Conservation (phyloP, 805 yeast species). For the Saccharomycodes ludwigii region DNA sequence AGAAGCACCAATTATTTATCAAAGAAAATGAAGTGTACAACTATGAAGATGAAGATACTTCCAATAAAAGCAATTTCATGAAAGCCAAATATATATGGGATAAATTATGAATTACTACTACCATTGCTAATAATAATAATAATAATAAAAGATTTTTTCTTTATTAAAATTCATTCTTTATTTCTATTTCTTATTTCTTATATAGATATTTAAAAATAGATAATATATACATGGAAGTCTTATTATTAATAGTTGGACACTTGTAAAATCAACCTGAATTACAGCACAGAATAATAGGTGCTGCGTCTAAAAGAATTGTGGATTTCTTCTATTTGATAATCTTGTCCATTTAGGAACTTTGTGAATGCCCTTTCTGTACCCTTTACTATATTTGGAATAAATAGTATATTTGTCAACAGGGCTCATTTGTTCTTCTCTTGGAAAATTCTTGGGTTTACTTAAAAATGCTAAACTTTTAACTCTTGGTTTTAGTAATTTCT, state of each 20-base stretch:
- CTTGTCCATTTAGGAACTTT: conserved; percentile 88
- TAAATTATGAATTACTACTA: conserved; percentile 22
- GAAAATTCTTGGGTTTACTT: conserved; percentile 35
- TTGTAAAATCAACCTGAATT: too few relatives aligned
- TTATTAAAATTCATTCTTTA: too few relatives aligned
- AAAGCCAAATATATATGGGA: conserved; percentile 76
- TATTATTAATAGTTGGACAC: too few relatives aligned
- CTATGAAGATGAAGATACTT: conserved; percentile 35
- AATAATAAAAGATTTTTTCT: conserved; percentile 1
- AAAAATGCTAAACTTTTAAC: conserved; percentile 16
- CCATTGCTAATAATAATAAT: background rate
- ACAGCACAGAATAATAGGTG: too few relatives aligned
- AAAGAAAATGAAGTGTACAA: conserved; percentile 36
- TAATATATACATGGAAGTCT: too few relatives aligned
- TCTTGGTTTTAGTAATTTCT: conserved; percentile 16
- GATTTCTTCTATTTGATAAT: conserved; percentile 66
- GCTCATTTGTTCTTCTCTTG: conserved; percentile 71
- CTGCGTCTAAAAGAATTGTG: conserved; percentile 21
- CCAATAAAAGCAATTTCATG: conserved; percentile 52
- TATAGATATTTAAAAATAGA: too few relatives aligned
- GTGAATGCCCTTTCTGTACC: conserved; percentile 83
- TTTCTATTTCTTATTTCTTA: too few relatives aligned
- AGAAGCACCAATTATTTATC: conserved; percentile 33
- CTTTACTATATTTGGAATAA: conserved; percentile 58
- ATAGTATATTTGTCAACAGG: conserved; percentile 80